Conservation (phyloP, 2,329 filamentous ascomycete species). For the Fusarium paranaense region DNA sequence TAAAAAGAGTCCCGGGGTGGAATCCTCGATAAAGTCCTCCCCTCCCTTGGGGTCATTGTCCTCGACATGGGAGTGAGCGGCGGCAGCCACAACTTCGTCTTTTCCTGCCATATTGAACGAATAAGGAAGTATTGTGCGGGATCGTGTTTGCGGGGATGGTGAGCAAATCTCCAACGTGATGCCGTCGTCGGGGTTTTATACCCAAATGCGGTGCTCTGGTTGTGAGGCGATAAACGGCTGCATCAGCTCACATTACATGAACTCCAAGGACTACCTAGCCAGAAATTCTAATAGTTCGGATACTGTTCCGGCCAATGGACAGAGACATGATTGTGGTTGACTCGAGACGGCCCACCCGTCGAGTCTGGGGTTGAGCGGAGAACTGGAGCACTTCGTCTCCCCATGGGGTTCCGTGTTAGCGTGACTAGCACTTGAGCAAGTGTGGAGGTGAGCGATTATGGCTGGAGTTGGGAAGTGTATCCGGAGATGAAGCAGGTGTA, state of each 20-base stretch:
- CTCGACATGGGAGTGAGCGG: slow-evolving; percentile 18
- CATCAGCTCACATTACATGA: background rate
- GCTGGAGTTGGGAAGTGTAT: background rate
- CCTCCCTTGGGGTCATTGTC: slow-evolving; percentile 17
- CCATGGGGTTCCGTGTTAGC: slow-evolving; percentile 5
- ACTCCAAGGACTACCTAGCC: background rate
- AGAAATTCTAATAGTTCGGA: background rate
- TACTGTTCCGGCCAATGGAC: background rate
- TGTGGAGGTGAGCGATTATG: background rate
- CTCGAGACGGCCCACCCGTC: background rate
- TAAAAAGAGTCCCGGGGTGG: slow-evolving; percentile 26
- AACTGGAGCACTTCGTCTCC: background rate
- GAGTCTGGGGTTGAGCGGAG: background rate
- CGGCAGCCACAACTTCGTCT: slow-evolving; percentile 10
- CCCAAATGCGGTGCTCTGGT: background rate
- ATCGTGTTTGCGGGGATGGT: background rate
- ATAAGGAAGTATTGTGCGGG: background rate
- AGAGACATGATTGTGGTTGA: background rate
- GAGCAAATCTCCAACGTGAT: background rate
- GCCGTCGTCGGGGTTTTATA: background rate
- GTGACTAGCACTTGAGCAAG: background rate
- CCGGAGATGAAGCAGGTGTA: background rate
- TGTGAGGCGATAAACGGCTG: slow-evolving; percentile 1
- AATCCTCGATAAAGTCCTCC: slow-evolving; percentile 29
- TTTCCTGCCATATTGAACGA: slow-evolving; percentile 20